Percentiles rank a stretch among this genome's conserved stretches.
phyloP scores from a whole-genome alignment of 345 rosid genomes.

The Pugionium dolabratum region DNA sequence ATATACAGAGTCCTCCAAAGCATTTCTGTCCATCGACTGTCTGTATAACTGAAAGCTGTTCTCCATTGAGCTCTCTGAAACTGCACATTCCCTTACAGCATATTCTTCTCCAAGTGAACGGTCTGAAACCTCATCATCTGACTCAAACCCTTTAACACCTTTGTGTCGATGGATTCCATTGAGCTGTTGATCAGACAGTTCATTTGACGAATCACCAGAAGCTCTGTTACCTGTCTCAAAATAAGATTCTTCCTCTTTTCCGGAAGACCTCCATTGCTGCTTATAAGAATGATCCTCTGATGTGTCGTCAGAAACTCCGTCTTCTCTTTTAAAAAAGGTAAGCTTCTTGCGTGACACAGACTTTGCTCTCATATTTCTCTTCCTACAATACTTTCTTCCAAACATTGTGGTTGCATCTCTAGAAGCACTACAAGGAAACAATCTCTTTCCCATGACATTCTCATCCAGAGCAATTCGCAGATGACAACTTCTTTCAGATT shows the following conservation, averaged over 20 bases:
- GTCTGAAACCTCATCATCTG: conserved; percentile 54
- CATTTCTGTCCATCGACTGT: conserved; percentile 39
- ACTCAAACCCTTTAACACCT: conserved; percentile 41
- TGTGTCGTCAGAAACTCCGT: conserved; percentile 59
- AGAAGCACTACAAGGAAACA: conserved; percentile 30
- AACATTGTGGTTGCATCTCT: conserved; percentile 42
- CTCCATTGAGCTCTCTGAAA: conserved; percentile 55
- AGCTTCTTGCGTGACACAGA: conserved; percentile 51
- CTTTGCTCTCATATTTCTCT: conserved; percentile 59
- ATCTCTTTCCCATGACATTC: conserved; percentile 48
- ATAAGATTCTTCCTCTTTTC: conserved; percentile 47
- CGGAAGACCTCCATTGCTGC: conserved; percentile 45
- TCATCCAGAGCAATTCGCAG: conserved; percentile 46
- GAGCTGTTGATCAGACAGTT: conserved; percentile 40
- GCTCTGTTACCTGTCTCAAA: conserved; percentile 44
- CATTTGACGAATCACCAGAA: conserved; percentile 52
- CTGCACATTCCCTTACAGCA: conserved; percentile 48
- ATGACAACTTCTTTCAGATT: conserved; percentile 51
- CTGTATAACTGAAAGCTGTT: conserved; percentile 36
- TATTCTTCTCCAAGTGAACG: conserved; percentile 50
- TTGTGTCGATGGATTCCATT: conserved; percentile 40
- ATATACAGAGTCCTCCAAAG: conserved; percentile 36
- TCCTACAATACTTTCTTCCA: conserved; percentile 58
- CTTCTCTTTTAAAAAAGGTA: conserved; percentile 45
- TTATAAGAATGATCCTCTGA: conserved; percentile 47